phyloP scores from a whole-genome alignment of 257 asterid species.

The Solanum bulbocastanum region DNA sequence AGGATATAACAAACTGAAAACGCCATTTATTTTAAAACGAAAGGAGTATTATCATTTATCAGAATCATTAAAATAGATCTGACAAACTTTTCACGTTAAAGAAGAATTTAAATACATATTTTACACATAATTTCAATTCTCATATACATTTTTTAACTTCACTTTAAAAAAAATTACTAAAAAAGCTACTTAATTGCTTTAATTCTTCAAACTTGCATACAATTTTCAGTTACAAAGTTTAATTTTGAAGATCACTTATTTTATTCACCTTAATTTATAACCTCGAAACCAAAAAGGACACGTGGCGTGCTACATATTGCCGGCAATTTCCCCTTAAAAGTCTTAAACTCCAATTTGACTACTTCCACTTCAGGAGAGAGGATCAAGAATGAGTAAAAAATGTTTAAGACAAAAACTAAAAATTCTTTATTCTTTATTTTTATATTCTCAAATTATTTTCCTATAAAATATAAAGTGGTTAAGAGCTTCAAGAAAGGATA shows the following conservation, averaged over 20 bases:
- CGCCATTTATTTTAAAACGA: no score
- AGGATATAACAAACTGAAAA: no score
- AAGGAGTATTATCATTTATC: no score
- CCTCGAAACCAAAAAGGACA: background rate
- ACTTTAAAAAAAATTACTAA: no score
- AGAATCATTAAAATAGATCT: no score
- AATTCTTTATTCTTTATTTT: no score
- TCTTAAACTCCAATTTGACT: background rate
- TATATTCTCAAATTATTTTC: no score
- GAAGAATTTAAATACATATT: no score
- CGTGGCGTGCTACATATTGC: background rate
- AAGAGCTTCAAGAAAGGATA: background rate
- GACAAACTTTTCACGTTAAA: no score
- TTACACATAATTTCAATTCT: background rate
- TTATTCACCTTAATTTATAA: background rate
- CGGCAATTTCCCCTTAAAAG: background rate
- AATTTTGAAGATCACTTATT: background rate
- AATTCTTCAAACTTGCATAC: background rate
- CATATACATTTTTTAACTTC: background rate
- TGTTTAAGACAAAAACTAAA: background rate
- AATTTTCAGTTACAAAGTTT: background rate
- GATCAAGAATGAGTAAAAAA: background rate
- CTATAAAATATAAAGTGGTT: no score
- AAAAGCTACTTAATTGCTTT: no score
- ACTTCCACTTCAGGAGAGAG: background rate